Evolutionary conservation across 73 alveolate species (phyloP), one percentile per base, ranked within the genome.

Genomic region (Urostyla sp.): DNA sequence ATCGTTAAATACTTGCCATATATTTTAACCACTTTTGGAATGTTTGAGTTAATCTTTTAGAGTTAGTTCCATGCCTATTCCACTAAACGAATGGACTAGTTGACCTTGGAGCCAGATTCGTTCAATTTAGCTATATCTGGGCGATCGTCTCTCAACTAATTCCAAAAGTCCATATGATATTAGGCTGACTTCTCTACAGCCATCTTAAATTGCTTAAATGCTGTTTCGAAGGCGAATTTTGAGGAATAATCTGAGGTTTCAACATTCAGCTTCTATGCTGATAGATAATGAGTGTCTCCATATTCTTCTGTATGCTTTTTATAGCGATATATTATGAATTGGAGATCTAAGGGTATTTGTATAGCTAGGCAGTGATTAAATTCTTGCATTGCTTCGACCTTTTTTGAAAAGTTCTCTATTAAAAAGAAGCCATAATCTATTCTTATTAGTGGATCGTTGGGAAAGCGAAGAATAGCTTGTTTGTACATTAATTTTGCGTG

Each of bases 311-410:
- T 45, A 26, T 45, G 74, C 73, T 90, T 90, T 69, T 88, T 73
- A 63, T 89, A 87, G 58, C 99, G 74, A 45, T 76, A 94, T 20
- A 90, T 92, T 1, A 94, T 92, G 75, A 94, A 94, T 80, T 94
- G 89, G 67, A 92, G 95, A 84, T 94, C 97, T 60, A 94, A 92
- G 32, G 97, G 88, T n/a, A 98, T 98, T 54, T 92, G 77, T 46
- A 83, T 80, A 38, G 76, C 67, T 26, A 67, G 78, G 44, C 95
- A 88, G 43, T 63, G 69, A 81, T 87, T 80, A 44, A 94, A 87
- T 53, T 94, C 92, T 10, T 87, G 78, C 55, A 92, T 66, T 1
- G 99, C 99, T 40, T 88, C 94, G 55, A 85, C 83, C 52, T 85
- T 92, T 78, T 95, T 90, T 49, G 90, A 92, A 95, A 92, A 85